Percentiles rank a stretch among this genome's conserved stretches.
phyloP scores from a whole-genome alignment of 148 eudicot species.

The Vaccinium corymbosum region DNA sequence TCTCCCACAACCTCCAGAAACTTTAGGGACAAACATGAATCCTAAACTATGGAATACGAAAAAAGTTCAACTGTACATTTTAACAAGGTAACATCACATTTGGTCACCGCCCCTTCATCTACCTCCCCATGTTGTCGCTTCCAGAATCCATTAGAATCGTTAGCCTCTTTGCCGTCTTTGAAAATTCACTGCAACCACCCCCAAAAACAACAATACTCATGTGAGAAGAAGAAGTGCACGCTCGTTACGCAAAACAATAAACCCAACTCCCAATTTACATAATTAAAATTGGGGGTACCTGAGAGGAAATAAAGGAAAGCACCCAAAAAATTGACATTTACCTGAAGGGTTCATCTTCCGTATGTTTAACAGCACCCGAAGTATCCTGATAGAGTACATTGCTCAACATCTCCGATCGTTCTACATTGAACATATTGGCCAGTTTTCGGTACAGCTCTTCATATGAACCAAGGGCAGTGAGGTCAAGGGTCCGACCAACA shows the following conservation, averaged over 20 bases:
- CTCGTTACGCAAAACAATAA: background rate
- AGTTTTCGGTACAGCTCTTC: constrained; percentile 58
- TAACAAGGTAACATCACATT: background rate
- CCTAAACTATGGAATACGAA: background rate
- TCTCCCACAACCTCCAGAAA: constrained; percentile 23
- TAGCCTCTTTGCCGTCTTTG: constrained; percentile 38
- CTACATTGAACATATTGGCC: constrained; percentile 42
- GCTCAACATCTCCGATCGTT: constrained; percentile 47
- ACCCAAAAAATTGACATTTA: constrained; percentile 14
- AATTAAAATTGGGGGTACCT: background rate
- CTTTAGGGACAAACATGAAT: background rate
- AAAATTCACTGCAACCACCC: constrained; percentile 37
- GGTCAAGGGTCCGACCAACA: constrained; percentile 48
- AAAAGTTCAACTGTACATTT: constrained; percentile 24
- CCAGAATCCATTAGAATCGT: constrained; percentile 37
- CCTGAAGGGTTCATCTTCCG: constrained; percentile 42
- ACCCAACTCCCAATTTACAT: background rate
- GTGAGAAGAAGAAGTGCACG: background rate
- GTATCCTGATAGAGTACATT: constrained; percentile 43
- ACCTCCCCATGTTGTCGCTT: constrained; percentile 32
- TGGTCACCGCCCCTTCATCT: background rate
- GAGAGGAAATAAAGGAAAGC: background rate
- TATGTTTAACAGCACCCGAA: constrained; percentile 26
- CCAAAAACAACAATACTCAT: background rate
- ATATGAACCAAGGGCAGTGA: constrained; percentile 44